Percentiles rank a stretch among this genome's conserved stretches.
phyloP scores from a whole-genome alignment of 2,329 filamentous ascomycete species.

The Elsinoe arachidis region DNA sequence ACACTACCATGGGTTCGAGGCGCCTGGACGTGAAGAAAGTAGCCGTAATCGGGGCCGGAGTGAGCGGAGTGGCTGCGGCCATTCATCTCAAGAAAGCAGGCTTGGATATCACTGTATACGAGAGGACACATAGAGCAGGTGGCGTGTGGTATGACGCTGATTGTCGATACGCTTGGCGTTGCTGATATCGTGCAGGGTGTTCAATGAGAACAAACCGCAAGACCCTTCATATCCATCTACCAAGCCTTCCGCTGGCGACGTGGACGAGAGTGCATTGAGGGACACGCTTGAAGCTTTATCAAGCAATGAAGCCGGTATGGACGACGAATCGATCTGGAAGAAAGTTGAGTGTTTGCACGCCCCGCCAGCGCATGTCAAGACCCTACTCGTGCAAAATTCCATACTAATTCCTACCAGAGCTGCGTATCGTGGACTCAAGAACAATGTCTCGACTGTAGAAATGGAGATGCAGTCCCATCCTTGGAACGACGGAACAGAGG shows the following conservation, averaged over 20 bases:
- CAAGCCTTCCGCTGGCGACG: conserved; percentile 30
- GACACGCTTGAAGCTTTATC: conserved; percentile 6
- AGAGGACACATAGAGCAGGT: conserved; percentile 44
- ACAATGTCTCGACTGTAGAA: conserved; percentile 46
- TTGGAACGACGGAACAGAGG: conserved; percentile 53
- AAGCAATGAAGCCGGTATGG: conserved; percentile 12
- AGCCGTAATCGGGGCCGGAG: conserved; percentile 45
- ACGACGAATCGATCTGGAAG: background rate
- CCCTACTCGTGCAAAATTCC: background rate
- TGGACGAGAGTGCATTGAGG: conserved; percentile 19
- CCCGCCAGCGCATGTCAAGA: conserved; percentile 39
- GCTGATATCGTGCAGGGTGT: conserved; percentile 33
- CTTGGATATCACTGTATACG: conserved; percentile 46
- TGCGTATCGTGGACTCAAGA: conserved; percentile 45
- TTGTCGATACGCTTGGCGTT: background rate
- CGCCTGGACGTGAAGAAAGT: conserved; percentile 21
- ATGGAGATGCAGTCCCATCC: conserved; percentile 41
- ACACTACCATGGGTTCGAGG: background rate
- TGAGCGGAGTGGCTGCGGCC: conserved; percentile 42
- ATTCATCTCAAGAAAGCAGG: conserved; percentile 39
- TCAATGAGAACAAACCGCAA: conserved; percentile 40
- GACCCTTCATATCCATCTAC: conserved; percentile 41
- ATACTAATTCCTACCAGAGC: conserved; percentile 29
- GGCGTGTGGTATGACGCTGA: conserved; percentile 44
- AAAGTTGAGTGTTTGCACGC: conserved; percentile 31